Evolutionary conservation across 345 rosid species (phyloP).

Genomic region (Eucalyptus marginata): DNA sequence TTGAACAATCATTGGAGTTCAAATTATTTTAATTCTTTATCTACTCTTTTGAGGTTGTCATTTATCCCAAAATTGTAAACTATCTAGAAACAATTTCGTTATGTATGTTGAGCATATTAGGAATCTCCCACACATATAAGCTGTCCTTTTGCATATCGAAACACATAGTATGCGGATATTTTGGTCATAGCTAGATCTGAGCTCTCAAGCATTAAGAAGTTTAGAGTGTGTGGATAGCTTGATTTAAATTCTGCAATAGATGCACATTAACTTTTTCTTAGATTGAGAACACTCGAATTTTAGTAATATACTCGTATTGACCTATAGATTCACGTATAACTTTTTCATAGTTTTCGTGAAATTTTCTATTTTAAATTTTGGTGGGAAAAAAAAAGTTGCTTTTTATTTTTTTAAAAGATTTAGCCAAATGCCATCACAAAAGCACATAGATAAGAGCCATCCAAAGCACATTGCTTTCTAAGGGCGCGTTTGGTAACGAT

Average conservation of each 20-base stretch:
- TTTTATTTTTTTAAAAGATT: neutral
- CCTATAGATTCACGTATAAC: neutral
- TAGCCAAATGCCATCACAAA: neutral
- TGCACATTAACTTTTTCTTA: neutral
- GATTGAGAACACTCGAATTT: neutral
- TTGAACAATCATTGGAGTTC: neutral
- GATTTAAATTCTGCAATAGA: neutral
- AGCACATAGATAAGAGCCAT: neutral
- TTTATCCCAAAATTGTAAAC: neutral
- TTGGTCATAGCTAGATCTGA: neutral
- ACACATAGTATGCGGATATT: neutral
- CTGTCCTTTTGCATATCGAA: neutral
- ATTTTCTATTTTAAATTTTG: neutral
- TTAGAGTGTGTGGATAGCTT: neutral
- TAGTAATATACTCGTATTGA: neutral
- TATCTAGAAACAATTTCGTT: neutral
- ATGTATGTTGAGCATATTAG: neutral
- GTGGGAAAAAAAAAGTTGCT: neutral
- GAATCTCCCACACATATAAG: neutral
- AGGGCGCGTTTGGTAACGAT: neutral
- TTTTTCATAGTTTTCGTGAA: neutral
- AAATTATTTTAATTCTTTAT: neutral
- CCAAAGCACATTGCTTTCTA: neutral
- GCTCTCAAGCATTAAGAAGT: neutral
- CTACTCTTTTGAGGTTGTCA: neutral